Percentiles rank a stretch among this genome's conserved stretches.
Conservation (phyloP, 192 early-diverging fungal species). For the Coemansia sp. region DNA sequence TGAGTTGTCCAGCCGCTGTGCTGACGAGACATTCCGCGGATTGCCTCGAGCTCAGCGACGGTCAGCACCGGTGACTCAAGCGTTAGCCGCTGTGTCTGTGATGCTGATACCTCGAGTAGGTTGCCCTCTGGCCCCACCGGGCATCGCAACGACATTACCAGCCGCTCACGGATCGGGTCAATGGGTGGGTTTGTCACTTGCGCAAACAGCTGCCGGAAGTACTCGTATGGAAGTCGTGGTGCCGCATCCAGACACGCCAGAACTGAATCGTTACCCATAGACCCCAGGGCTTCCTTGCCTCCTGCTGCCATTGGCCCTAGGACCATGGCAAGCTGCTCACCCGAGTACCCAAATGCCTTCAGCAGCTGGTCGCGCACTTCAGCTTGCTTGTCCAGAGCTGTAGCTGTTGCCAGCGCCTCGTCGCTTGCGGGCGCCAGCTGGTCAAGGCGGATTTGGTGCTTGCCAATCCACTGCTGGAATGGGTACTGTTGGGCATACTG, state of each 20-base stretch:
- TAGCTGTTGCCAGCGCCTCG: conserved; percentile 4
- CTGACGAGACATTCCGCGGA: conserved; percentile 66
- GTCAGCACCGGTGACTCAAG: conserved; percentile 88
- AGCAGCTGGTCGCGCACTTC: conserved; percentile 78
- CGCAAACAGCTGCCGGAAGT: conserved; percentile 96
- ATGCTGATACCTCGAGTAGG: conserved; percentile 77
- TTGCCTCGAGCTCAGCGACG: conserved; percentile 73
- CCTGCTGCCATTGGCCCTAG: conserved; percentile 85
- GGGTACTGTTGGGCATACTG: conserved; percentile 65
- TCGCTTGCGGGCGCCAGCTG: conserved; percentile 45
- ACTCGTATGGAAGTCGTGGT: conserved; percentile 92
- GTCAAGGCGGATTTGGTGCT: conserved; percentile 74
- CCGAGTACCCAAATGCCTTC: conserved; percentile 83
- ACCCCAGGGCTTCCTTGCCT: conserved; percentile 96
- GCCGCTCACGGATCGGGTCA: conserved; percentile 97
- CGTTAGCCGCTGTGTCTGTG: conserved; percentile 74
- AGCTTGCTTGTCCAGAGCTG: conserved; percentile 58
- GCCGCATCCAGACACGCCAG: conserved; percentile 87
- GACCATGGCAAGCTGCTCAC: conserved; percentile 90
- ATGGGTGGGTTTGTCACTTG: conserved; percentile 99
- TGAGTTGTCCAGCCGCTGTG: conserved; percentile 66
- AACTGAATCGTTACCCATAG: conserved; percentile 97
- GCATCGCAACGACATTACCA: conserved; percentile 96
- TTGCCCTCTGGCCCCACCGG: conserved; percentile 95
- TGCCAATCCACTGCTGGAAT: conserved; percentile 83